Conservation (phyloP, 331 rosid genomes). For the Quercus lobata region DNA sequence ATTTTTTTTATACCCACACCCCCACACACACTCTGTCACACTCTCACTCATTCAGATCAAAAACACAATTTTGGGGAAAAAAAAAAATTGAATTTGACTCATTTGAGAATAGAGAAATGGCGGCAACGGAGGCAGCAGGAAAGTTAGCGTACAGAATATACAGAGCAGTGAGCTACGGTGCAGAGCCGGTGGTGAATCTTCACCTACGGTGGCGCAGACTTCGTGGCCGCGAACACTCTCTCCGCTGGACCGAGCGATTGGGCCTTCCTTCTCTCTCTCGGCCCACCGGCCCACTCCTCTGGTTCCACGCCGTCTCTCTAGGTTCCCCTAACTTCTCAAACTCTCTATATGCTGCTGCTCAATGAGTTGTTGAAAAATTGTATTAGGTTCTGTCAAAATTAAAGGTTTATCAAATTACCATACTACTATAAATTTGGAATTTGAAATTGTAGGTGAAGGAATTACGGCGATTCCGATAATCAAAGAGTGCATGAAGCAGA, state of each 20-base stretch:
- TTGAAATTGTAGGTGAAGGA: conserved; percentile 68
- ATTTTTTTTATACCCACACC: background rate
- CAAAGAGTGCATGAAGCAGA: conserved; percentile 54
- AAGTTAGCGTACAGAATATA: conserved; percentile 53
- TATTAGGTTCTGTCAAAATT: too few species aligned
- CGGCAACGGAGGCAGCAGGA: conserved; percentile 56
- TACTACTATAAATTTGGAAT: too few species aligned
- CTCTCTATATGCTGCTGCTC: background rate
- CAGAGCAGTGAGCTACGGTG: conserved; percentile 60
- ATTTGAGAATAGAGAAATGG: conserved; percentile 24
- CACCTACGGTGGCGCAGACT: conserved; percentile 65
- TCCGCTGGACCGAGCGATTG: conserved; percentile 82
- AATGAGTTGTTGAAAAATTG: too few species aligned
- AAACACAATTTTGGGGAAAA: too few species aligned
- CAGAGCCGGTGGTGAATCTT: conserved; percentile 57
- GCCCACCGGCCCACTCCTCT: conserved; percentile 64
- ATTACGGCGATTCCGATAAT: conserved; percentile 80
- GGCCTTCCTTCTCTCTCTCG: conserved; percentile 72
- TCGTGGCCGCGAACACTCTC: conserved; percentile 64
- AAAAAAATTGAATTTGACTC: background rate
- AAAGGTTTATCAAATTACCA: too few species aligned
- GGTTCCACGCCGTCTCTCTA: conserved; percentile 95
- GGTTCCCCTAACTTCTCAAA: conserved; percentile 18
- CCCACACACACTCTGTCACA: background rate
- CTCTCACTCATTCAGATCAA: too few species aligned